These are phyloP conservation scores for Boletellus emodensis DNA, from an alignment of 768 basidiomycete genomes.

Conservation along the genomic window DNA sequence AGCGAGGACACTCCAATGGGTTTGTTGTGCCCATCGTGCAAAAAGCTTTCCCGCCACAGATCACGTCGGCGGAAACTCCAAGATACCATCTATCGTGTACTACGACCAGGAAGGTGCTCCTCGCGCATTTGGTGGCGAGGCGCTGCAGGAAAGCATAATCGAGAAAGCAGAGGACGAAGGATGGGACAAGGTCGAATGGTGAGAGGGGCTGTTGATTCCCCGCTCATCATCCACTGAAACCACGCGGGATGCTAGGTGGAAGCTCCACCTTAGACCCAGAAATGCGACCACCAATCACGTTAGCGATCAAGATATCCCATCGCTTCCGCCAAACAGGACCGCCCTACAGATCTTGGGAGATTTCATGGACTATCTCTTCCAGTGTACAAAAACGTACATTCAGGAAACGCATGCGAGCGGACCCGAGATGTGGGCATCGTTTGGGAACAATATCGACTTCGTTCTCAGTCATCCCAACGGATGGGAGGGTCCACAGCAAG, in stretches of 20 bases:
- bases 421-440: constrained; percentile 37
- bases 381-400: constrained; percentile 41
- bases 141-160: constrained; percentile 35
- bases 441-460: constrained; percentile 40
- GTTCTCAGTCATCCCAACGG: constrained; percentile 48
- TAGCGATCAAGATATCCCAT: constrained; percentile 33
- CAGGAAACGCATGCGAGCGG: constrained; percentile 45
- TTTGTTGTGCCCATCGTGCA: constrained; percentile 3
- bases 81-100: constrained; percentile 48
- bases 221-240: constrained; percentile 6
- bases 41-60: constrained; percentile 46
- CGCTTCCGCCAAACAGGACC: constrained; percentile 41
- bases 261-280: constrained; percentile 33
- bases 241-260: constrained; percentile 29
- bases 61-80: constrained; percentile 43
- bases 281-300: constrained; percentile 20
- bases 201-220: neutral
- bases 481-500: constrained; percentile 45
- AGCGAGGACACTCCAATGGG: neutral
- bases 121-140: constrained; percentile 45
- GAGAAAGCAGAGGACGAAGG: constrained; percentile 39
- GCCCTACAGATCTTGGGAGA: constrained; percentile 45
- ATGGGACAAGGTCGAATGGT: constrained; percentile 32
- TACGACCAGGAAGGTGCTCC: constrained; percentile 41
- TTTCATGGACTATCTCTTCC: constrained; percentile 45